These are phyloP conservation scores for Bolboschoenoplectus hybrid DNA, from an alignment of 202 grass and related monocot species.

Conservation along the genomic window DNA sequence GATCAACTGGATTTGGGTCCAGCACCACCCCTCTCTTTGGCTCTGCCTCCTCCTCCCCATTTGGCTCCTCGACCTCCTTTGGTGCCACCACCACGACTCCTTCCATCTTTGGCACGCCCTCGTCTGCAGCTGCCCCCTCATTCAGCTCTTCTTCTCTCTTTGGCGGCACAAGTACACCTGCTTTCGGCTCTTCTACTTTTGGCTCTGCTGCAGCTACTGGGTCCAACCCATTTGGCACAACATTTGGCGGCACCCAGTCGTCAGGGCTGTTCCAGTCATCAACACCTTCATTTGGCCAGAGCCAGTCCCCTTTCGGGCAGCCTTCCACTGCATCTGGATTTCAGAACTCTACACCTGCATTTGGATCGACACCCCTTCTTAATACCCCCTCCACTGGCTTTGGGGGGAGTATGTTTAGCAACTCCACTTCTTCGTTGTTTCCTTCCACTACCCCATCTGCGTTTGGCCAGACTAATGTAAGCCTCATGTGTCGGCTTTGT, in stretches of 20 bases:
- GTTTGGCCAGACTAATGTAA: slow-evolving; percentile 30
- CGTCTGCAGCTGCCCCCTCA: background rate
- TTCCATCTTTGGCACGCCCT: slow-evolving; percentile 22
- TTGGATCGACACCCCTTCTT: slow-evolving; percentile 4
- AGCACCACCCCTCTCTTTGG: slow-evolving; percentile 47
- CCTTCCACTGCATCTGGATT: slow-evolving; percentile 37
- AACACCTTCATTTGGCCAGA: slow-evolving; percentile 47
- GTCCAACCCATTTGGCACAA: background rate
- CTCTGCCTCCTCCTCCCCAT: slow-evolving; percentile 48
- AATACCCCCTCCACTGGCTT: slow-evolving; percentile 37
- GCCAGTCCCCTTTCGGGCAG: slow-evolving; percentile 41
- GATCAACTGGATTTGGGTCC: slow-evolving; percentile 51
- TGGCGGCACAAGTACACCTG: slow-evolving; percentile 18
- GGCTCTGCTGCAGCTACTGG: background rate
- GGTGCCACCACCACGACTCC: slow-evolving; percentile 21
- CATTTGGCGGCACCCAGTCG: slow-evolving; percentile 60
- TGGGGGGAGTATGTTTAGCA: slow-evolving; percentile 48
- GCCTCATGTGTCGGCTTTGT: slow-evolving; percentile 11
- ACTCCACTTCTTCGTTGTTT: slow-evolving; percentile 55
- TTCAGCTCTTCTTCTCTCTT: slow-evolving; percentile 24
- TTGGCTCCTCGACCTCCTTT: slow-evolving; percentile 32
- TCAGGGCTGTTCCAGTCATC: slow-evolving; percentile 60
- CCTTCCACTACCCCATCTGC: slow-evolving; percentile 12
- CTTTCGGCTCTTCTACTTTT: slow-evolving; percentile 19
- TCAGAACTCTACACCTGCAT: slow-evolving; percentile 31